Base-by-base conservation (phyloP, 108 stramenopile species). In the Schizochytrium sp. region DNA sequence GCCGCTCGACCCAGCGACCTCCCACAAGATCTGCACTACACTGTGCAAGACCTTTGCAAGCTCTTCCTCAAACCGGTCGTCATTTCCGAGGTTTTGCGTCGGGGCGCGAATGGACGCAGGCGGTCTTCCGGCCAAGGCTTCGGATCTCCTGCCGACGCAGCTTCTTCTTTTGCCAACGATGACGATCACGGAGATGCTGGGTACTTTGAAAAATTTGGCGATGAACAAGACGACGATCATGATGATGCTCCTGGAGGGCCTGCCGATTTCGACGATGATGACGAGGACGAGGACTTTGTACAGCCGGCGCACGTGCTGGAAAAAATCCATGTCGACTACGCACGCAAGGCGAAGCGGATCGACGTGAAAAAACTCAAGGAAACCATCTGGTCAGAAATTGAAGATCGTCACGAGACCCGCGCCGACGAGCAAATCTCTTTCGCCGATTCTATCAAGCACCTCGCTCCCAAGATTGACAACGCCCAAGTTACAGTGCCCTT, bases 401-500 rank as follows among this genome's bases (percentile, higher is more conserved):
- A 90, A 44, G 60, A 72, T 12, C 25, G 43, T 41, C 47, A 34
- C 55, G 47, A 44, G 72, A 19, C 44, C 44, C 23, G 10, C 12
- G 43, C 45, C 43, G 55, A 44, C 43, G 10, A 34, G 87, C 28
- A 34, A 5, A 29, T 59, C 5, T 59, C 87, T 5, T 34, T 63
- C 41, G 23, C 41, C 47, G 63, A 44, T 5, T 58, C 60, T 60
- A 23, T 88, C 44, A 29, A 55, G 72, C 28, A 51, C 21, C 55
- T 72, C 48, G 71, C 47, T 16, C 60, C 57, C 53, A 51, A 88
- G 5, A 94, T 97, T 90, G 92, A 93, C 58, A 97, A 98, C 89
- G 58, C 91, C 71, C 97, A 97, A 87, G 99, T 96, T 5, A 97
- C 97, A 10, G 90, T 98, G 25, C 96, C 98, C 4, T 98, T 97